phyloP scores from a whole-genome alignment of 1,139 yeast genomes.

The Scheffersomyces titani region DNA sequence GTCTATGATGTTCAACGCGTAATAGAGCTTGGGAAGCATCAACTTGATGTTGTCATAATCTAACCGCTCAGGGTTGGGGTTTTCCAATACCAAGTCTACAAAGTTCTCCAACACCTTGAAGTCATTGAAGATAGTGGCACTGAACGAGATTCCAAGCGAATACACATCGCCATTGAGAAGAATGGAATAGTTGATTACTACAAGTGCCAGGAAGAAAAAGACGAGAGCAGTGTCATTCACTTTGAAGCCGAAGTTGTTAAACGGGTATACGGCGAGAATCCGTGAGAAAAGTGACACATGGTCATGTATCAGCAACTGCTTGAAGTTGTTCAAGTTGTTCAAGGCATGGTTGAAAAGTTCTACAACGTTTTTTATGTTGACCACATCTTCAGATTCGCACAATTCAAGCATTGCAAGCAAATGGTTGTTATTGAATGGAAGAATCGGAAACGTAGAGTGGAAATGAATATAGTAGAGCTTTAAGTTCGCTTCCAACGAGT shows the following conservation, averaged over 20 bases:
- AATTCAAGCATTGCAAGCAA: conserved; percentile 22
- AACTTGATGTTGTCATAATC: conserved; percentile 40
- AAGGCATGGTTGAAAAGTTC: conserved; percentile 55
- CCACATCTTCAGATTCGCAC: conserved; percentile 22
- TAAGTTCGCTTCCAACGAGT: conserved; percentile 23
- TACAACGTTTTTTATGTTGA: conserved; percentile 41
- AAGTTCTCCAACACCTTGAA: conserved; percentile 50
- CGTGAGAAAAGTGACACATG: conserved; percentile 41
- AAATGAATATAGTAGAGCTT: conserved; percentile 51
- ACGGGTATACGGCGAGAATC: conserved; percentile 47
- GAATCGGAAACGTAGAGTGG: conserved; percentile 57
- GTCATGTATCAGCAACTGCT: conserved; percentile 29
- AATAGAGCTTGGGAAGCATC: conserved; percentile 51
- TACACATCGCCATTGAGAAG: conserved; percentile 60
- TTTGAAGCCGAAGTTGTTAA: conserved; percentile 20
- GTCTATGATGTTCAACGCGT: conserved; percentile 53
- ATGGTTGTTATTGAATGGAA: conserved; percentile 49
- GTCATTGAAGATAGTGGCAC: conserved; percentile 61
- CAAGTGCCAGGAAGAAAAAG: conserved; percentile 47
- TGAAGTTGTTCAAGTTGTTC: conserved; percentile 45
- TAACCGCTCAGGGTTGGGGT: conserved; percentile 8
- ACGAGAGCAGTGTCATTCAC: conserved; percentile 33
- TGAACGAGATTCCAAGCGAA: conserved; percentile 54
- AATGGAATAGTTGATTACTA: conserved; percentile 56
- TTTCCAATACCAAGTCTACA: conserved; percentile 18